Percentiles rank a stretch among this genome's conserved stretches.
Evolutionary conservation across 2,329 filamentous ascomycete species (phyloP).

Genomic region (Alternaria alternata): DNA sequence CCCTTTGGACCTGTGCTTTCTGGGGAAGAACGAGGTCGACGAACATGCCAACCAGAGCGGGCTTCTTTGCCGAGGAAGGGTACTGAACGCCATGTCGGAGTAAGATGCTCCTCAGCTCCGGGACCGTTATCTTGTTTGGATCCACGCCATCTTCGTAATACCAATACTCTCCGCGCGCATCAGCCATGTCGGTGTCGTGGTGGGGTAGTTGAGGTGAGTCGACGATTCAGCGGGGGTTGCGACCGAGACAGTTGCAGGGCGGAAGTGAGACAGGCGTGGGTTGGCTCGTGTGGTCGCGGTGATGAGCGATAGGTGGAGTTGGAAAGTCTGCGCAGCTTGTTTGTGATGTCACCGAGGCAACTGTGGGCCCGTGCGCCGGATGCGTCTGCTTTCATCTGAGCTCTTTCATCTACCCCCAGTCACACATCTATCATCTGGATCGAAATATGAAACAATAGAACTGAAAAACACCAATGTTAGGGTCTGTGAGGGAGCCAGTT

Average conservation of each 20-base stretch:
- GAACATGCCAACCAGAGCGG: slow-evolving; percentile 85
- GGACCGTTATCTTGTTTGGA: slow-evolving; percentile 81
- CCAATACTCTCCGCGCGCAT: slow-evolving; percentile 48
- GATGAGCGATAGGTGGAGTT: slow-evolving; percentile 12
- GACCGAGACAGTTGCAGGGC: neutral
- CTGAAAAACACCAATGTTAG: too few species aligned
- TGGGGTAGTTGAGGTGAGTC: neutral
- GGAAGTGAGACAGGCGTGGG: slow-evolving; percentile 4
- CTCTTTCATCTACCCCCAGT: neutral
- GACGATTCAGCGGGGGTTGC: neutral
- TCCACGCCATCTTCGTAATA: slow-evolving; percentile 92
- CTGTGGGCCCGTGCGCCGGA: slow-evolving; percentile 11
- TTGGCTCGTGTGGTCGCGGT: slow-evolving; percentile 5
- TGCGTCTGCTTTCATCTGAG: neutral
- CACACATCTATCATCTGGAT: neutral
- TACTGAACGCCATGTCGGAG: slow-evolving; percentile 88
- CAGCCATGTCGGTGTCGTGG: slow-evolving; percentile 34
- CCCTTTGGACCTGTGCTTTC: slow-evolving; percentile 76
- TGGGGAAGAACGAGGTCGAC: slow-evolving; percentile 79
- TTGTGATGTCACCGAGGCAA: slow-evolving; percentile 36
- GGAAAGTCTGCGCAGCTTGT: slow-evolving; percentile 27
- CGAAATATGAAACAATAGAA: neutral
- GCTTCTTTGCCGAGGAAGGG: slow-evolving; percentile 89
- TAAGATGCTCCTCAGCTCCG: slow-evolving; percentile 87
- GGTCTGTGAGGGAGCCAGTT: neutral